Base-by-base conservation (phyloP, 2,329 filamentous ascomycete genomes). In the Fusarium coffeatum region DNA sequence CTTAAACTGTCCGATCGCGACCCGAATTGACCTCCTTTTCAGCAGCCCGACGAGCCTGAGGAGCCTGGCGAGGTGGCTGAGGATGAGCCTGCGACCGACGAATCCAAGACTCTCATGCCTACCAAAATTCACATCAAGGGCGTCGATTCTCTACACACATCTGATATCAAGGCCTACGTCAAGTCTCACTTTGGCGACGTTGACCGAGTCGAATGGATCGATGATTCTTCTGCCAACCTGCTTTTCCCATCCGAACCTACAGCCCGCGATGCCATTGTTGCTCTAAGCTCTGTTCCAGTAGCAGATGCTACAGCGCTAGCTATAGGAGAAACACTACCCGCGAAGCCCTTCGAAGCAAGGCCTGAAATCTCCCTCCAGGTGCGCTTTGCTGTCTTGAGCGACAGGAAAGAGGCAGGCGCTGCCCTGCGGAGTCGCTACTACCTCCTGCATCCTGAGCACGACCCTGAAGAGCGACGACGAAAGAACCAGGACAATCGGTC, bases 151-250 rank as follows among this genome's bases (percentile, higher is more conserved):
- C 84, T 98, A 77, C 93, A 91, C 32, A 94, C 94, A 28, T 86
- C 89, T 58, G 89, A 97, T 69, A 91, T 98, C 73, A 90, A 92
- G 73, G 84, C 87, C 63, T 98, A 94, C 74, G 88, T 93, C 11
- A 81, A 84, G 49, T 86, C 92, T 68, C 88, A 96, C 78, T 93
- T 87, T 75, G 82, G 85, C 37, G 78, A 80, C 16, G 83, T 90
- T 59, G 83, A 87, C 59, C 86, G 88, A 66, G 85, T 98, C 68
- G 94, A 98, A 81, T 99, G 96, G 96, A 93, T 99, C 71, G 93
- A 98, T 78, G 96, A 99, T 79, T 90, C 89, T 9, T 95, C 93
- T 0, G 93, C 93, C 67, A 98, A 98, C 77, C 84, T 98, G 55
- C 80, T 97, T 55, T 98, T 96, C 81, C 83, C 81, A 41, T 85